Base-by-base conservation (phyloP, 2,329 filamentous ascomycete genomes). In the Aspergillus amoenus region DNA sequence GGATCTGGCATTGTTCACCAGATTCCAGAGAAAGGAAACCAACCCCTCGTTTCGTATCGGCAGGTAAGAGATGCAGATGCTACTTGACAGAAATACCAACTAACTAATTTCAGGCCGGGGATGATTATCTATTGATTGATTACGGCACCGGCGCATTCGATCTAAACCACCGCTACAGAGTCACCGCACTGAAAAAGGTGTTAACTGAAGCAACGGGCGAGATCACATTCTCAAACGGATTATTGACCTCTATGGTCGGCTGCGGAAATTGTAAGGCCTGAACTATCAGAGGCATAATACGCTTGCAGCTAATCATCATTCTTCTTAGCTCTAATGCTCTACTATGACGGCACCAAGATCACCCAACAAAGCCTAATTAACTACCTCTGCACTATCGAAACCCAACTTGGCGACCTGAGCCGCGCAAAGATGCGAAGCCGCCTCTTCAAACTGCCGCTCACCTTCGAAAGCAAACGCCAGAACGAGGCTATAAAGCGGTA, bases 401-500 rank as follows among this genome's bases (percentile, higher is more conserved):
- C 67, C 34, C 58, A 68, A 34, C 65, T 79, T 3, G 74, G 73
- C 13, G 76, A 79, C 52, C 66, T 78, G 30, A 71, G 69, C 48
- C 55, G 68, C 22, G 70, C 74, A 37, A 77, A 72, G 18, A 70
- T 81, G 43, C 76, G 78, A 34, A 77, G 73, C 42, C 73, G 79
- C 5, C 67, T 71, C n/a, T 79, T 80, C 67, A 71, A 68, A 32
- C 69, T 81, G 1, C 79, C 79, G 0, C 67, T 81, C 27, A 74
- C 73, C 4, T 79, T 81, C 58, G 70, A 78, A 53, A 69, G 66
- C 59, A 59, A 67, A 54, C 63, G 64, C 32, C 71, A 75, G 56
- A 68, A 77, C 18, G 79, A 82, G 34, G 84, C 85, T 0, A 79
- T 85, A 0, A 73, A 82, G 45, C 78, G 85, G 3, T 88, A 88